Evolutionary conservation across 495 filamentous ascomycete genomes (phyloP).

Genomic region (Talaromyces stipitatus): DNA sequence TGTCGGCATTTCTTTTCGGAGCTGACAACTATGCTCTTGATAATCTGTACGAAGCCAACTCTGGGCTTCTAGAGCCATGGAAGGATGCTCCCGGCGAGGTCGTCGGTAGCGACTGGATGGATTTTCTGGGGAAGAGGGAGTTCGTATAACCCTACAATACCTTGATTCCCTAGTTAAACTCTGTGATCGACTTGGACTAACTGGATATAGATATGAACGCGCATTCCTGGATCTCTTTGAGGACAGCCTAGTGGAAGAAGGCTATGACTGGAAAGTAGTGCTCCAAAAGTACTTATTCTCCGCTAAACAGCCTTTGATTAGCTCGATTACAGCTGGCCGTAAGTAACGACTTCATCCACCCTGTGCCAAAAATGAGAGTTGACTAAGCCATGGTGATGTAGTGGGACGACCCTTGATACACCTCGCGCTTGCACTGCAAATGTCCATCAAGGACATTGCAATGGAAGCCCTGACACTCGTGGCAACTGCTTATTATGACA

Average conservation of each 20-base stretch:
- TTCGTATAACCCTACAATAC: conserved; percentile 28
- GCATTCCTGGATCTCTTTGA: conserved; percentile 91
- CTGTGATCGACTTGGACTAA: background rate
- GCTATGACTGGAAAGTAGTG: conserved; percentile 79
- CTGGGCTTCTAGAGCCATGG: conserved; percentile 72
- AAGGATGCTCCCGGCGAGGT: conserved; percentile 76
- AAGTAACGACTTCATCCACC: conserved; percentile 29
- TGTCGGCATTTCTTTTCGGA: conserved; percentile 77
- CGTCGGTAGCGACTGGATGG: conserved; percentile 73
- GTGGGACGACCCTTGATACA: conserved; percentile 87
- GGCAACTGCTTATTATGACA: conserved; percentile 61
- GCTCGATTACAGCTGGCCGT: conserved; percentile 70
- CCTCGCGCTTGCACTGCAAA: conserved; percentile 79
- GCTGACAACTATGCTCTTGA: conserved; percentile 64
- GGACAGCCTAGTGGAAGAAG: conserved; percentile 65
- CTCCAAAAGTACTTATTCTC: conserved; percentile 67
- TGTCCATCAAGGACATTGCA: conserved; percentile 67
- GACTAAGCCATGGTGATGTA: conserved; percentile 23
- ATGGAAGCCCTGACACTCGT: conserved; percentile 75
- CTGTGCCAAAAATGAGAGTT: background rate
- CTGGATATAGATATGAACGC: conserved; percentile 59
- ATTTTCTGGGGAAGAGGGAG: conserved; percentile 65
- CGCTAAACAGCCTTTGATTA: conserved; percentile 70
- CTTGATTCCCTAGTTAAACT: background rate
- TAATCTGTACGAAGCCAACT: conserved; percentile 69